Conservation (phyloP, 2,329 filamentous ascomycete genomes). For the Monilinia vaccinii-corymbosi region DNA sequence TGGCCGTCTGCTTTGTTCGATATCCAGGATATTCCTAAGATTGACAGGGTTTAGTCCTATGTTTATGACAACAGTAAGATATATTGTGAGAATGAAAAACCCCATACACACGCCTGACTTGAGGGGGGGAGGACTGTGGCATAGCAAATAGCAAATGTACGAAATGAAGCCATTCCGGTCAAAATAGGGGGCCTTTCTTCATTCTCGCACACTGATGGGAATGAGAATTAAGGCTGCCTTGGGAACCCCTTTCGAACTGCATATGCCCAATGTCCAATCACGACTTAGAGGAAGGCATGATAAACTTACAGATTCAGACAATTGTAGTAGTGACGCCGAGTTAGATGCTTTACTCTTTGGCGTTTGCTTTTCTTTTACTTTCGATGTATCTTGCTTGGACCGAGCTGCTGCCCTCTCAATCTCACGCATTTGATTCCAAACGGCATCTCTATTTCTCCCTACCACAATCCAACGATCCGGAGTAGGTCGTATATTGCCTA, state of each 20-base stretch:
- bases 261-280: neutral
- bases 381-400: conserved; percentile 6
- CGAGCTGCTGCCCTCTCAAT: conserved; percentile 11
- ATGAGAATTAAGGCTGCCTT: neutral
- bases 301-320: neutral
- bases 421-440: conserved; percentile 16
- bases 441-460: conserved; percentile 15
- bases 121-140: neutral
- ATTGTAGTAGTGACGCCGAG: neutral
- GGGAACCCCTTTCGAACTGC: neutral
- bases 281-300: neutral
- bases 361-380: neutral
- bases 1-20: conserved; percentile 12
- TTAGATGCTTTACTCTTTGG: neutral
- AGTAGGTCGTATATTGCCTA: conserved; percentile 9
- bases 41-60: neutral
- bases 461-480: conserved; percentile 16
- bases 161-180: neutral
- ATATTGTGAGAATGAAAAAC: neutral
- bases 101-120: neutral
- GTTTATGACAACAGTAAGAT: neutral
- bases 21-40: neutral
- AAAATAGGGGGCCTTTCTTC: neutral
- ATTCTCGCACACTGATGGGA: neutral
- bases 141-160: neutral